Evolutionary conservation across 345 rosid species (phyloP), one percentile per base, ranked within the genome.

Genomic region (Populus simonii): DNA sequence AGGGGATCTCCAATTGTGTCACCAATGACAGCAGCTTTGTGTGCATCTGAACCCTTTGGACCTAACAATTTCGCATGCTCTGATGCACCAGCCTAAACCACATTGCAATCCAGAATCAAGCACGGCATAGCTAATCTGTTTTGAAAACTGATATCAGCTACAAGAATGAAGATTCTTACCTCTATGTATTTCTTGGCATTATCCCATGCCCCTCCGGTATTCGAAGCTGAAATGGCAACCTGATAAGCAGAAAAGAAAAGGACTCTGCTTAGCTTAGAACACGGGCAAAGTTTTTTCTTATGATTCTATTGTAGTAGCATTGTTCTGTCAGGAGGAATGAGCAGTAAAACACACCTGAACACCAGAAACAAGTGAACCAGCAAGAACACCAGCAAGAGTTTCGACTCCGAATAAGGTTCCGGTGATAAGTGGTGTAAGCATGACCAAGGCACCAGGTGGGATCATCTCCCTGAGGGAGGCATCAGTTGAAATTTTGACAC

Each of bases 191-290:
- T 91, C 87, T 91, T 89, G 23, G 92, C 93, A 74, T 89, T 91
- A 41, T 91, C 92, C 91, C 91, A 88, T 22, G 93, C 93, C 38
- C 93, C 95, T 27, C 93, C 92, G 0, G 95, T 89, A 85, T 91
- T 91, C 7, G 95, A 91, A 74, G 93, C 91, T 33, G 93, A 89
- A 55, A 91, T 89, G 35, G 95, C 95, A 78, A 89, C 87, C 91
- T 90, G 57, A 41, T 31, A 8, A 68, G 5, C 39, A 67, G 33
- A 35, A 72, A 33, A 2, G 6, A 61, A 31, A 17, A 76, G 31
- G 11, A 47, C 62, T 27, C 13, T 9, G 51, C 16, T 59, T 59
- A 59, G 25, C 29, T 59, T n/a, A 25, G 25, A 71, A 3, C 22
- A 18, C 38, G 4, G 49, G 31, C 38, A 31, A 16, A 31, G 39